phyloP scores from a whole-genome alignment of 2,329 filamentous ascomycete species.

The Cladophialophora exuberans region DNA sequence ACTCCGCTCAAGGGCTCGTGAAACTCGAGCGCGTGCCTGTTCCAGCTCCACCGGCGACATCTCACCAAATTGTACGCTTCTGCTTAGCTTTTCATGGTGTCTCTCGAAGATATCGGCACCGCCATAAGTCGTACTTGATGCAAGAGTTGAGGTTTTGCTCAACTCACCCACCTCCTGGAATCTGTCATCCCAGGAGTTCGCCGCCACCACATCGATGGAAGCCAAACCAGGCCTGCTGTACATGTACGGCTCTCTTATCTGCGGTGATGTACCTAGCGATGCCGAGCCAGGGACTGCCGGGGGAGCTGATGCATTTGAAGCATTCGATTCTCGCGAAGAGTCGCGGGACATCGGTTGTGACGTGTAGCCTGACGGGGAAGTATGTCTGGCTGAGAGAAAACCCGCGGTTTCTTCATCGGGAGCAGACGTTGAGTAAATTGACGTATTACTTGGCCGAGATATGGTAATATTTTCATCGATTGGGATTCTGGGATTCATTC shows the following conservation, averaged over 20 bases:
- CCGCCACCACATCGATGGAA: slow-evolving; percentile 18
- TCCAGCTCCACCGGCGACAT: slow-evolving; percentile 27
- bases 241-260: slow-evolving; percentile 22
- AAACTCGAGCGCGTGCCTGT: slow-evolving; percentile 17
- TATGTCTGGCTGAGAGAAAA: slow-evolving; percentile 26
- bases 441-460: slow-evolving; percentile 9
- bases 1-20: slow-evolving; percentile 11
- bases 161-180: not conserved
- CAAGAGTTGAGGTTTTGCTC: not conserved
- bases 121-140: not conserved
- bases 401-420: slow-evolving; percentile 9
- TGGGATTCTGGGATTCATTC: slow-evolving; percentile 5
- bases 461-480: slow-evolving; percentile 26
- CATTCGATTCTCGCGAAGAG: slow-evolving; percentile 33
- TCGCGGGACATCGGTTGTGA: slow-evolving; percentile 38
- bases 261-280: slow-evolving; percentile 20
- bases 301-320: slow-evolving; percentile 34
- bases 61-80: slow-evolving; percentile 20
- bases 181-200: slow-evolving; percentile 14
- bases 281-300: slow-evolving; percentile 19
- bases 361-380: too few relatives aligned
- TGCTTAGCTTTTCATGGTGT: slow-evolving; percentile 7
- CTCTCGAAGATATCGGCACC: slow-evolving; percentile 13
- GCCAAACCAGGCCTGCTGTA: slow-evolving; percentile 22
- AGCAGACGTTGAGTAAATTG: not conserved